These are phyloP conservation scores for Termitomyces sp. DNA, from an alignment of 768 basidiomycete genomes.

Conservation along the genomic window DNA sequence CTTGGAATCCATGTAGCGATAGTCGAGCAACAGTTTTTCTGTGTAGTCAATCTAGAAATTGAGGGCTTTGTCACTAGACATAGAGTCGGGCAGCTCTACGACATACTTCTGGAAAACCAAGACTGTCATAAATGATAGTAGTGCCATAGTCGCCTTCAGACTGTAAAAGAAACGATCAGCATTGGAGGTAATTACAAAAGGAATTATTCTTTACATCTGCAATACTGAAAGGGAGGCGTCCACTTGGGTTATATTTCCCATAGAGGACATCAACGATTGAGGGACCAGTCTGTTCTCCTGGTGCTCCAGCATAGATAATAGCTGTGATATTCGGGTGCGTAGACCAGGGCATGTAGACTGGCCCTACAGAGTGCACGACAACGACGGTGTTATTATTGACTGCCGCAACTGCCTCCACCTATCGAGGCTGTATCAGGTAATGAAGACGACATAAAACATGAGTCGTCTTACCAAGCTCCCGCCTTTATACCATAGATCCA, in stretches of 20 bases:
- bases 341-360: slow-evolving; percentile 66
- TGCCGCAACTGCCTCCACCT: slow-evolving; percentile 54
- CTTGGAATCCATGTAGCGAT: slow-evolving; percentile 55
- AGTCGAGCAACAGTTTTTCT: slow-evolving; percentile 61
- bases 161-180: slow-evolving; percentile 16
- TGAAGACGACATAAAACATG: slow-evolving; percentile 13
- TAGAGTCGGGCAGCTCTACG: not conserved
- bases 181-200: not conserved
- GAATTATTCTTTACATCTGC: slow-evolving; percentile 39
- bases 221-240: slow-evolving; percentile 68
- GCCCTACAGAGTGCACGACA: slow-evolving; percentile 74
- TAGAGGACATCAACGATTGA: slow-evolving; percentile 76
- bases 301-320: slow-evolving; percentile 48
- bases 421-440: slow-evolving; percentile 12
- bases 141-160: slow-evolving; percentile 35
- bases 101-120: slow-evolving; percentile 15
- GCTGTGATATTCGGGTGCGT: slow-evolving; percentile 68
- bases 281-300: slow-evolving; percentile 77
- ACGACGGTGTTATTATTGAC: slow-evolving; percentile 76
- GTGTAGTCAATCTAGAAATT: slow-evolving; percentile 51
- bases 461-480: slow-evolving; percentile 34
- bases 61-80: not conserved
- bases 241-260: slow-evolving; percentile 71
- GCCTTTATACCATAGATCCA: slow-evolving; percentile 52
- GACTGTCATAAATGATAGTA: slow-evolving; percentile 35